Evolutionary conservation across 2,329 filamentous ascomycete species (phyloP).

Genomic region (Cytospora paraplurivora): DNA sequence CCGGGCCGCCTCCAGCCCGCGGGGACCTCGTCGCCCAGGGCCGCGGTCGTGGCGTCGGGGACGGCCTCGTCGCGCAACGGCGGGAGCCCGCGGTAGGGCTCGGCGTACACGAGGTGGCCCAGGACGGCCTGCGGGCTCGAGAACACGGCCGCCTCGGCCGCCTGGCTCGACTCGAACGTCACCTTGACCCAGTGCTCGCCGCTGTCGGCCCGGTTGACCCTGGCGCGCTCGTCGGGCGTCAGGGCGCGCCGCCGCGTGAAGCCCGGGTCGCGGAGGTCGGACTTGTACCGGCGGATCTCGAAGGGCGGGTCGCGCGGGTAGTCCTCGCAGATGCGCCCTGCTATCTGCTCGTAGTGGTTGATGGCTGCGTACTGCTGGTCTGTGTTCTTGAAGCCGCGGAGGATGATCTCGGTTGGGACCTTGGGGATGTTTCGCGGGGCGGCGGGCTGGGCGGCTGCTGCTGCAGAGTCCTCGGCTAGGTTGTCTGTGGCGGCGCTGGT

Average conservation of each 20-base stretch:
- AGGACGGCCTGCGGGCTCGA: constrained; percentile 72
- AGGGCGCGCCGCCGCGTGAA: constrained; percentile 67
- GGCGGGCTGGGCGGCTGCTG: constrained; percentile 31
- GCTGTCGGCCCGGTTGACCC: constrained; percentile 79
- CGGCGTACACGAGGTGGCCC: constrained; percentile 70
- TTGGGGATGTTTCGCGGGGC: constrained; percentile 38
- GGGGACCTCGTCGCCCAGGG: constrained; percentile 31
- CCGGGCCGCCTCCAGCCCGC: constrained; percentile 33
- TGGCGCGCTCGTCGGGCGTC: constrained; percentile 70
- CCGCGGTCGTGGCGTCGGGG: constrained; percentile 50
- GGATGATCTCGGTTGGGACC: constrained; percentile 71
- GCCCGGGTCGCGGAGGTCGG: constrained; percentile 72
- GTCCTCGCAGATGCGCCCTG: constrained; percentile 87
- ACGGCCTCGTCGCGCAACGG: constrained; percentile 66
- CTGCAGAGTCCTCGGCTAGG: constrained; percentile 21
- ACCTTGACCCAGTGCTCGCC: constrained; percentile 92
- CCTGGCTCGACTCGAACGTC: constrained; percentile 74
- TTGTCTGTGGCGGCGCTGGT: constrained; percentile 31
- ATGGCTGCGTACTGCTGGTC: constrained; percentile 82
- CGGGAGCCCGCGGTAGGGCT: constrained; percentile 67
- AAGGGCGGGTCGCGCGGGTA: constrained; percentile 84
- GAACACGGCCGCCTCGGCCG: constrained; percentile 69
- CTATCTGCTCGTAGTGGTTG: constrained; percentile 83
- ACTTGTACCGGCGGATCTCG: constrained; percentile 69
- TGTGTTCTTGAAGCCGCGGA: constrained; percentile 74